Percentiles rank a stretch among this genome's conserved stretches.
Conservation (phyloP, 1,284 basidiomycete genomes). For the Tilletiopsis washingtonensis region DNA sequence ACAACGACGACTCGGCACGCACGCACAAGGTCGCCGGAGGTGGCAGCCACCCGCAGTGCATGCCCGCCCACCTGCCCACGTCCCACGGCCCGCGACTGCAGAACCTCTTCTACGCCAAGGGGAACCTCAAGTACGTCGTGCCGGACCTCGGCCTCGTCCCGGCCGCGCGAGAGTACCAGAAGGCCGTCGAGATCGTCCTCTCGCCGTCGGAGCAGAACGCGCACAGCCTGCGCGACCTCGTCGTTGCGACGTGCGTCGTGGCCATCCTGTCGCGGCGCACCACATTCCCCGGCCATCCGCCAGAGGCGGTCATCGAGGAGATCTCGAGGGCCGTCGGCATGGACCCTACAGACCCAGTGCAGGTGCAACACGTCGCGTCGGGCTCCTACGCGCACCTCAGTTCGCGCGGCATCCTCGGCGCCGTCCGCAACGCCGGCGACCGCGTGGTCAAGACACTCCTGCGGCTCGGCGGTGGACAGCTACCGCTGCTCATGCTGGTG, state of each 20-base stretch:
- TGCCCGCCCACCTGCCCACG: conserved; percentile 37
- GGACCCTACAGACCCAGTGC: conserved; percentile 19
- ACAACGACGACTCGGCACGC: not conserved
- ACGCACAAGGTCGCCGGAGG: conserved; percentile 3
- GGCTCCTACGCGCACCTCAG: conserved; percentile 25
- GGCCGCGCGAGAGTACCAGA: conserved; percentile 48
- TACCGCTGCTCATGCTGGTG: conserved; percentile 35
- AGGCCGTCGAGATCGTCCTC: conserved; percentile 43
- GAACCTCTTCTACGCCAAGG: conserved; percentile 52
- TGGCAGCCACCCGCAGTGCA: conserved; percentile 10
- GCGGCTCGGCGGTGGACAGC: conserved; percentile 28
- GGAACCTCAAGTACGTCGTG: conserved; percentile 48
- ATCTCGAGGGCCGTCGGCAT: conserved; percentile 29
- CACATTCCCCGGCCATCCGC: conserved; percentile 25
- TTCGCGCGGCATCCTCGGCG: conserved; percentile 31
- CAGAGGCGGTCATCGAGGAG: conserved; percentile 20
- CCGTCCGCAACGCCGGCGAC: conserved; percentile 34
- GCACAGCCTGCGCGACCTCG: conserved; percentile 32
- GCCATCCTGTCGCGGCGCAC: conserved; percentile 35
- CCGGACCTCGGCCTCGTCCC: conserved; percentile 23
- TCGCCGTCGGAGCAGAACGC: conserved; percentile 18
- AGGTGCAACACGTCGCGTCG: conserved; percentile 16
- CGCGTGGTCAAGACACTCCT: conserved; percentile 22
- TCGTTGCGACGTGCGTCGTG: conserved; percentile 34
- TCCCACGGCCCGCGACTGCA: conserved; percentile 50